Evolutionary conservation across 768 basidiomycete genomes (phyloP), one percentile per base, ranked within the genome.

Genomic region (Tephrocybe sp.): DNA sequence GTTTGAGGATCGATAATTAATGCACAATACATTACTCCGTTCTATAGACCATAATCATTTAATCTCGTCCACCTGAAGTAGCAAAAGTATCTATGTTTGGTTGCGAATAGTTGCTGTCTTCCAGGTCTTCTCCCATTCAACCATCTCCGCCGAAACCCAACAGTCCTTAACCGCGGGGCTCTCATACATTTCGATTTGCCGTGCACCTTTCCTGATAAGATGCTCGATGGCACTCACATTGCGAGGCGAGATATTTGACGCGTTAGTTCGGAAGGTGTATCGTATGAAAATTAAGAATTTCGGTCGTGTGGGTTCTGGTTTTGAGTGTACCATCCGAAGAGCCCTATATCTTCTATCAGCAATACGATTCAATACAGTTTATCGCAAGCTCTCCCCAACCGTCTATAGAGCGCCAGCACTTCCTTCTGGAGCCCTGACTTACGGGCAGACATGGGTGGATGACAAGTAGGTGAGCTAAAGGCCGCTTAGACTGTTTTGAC

Each of bases 171-270:
- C 86, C 3, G 76, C 75, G 5, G 71, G 60, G 46, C 77, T 78
- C 66, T 89, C 85, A 56, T 82, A 89, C 65, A 76, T 73, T 58
- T 88, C 86, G 31, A 91, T 57, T 56, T 89, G 86, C 53, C 82
- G 72, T 42, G 58, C 65, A 2, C 86, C 86, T 46, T 79, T 80
- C 39, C 90, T 77, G n/a, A 93, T 61, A 27, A 91, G 71, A 62
- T 91, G 84, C 57, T 93, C 90, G 30, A 92, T 78, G 8, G 78
- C 79, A 47, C 75, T 74, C 51, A 91, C 72, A 47, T 88, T 78
- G 10, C 86, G 80, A 4, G 84, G 76, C 3, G 85, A 79, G 21
- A 89, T 72, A 1, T 70, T 70, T 4, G 72, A 59, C 4, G 86
- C 84, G 58, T 85, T 84, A 5, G 71, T 71, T 61, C 70, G 85